Conservation (phyloP, 192 early-diverging fungal genomes). For the Backusella liffmaniae region DNA sequence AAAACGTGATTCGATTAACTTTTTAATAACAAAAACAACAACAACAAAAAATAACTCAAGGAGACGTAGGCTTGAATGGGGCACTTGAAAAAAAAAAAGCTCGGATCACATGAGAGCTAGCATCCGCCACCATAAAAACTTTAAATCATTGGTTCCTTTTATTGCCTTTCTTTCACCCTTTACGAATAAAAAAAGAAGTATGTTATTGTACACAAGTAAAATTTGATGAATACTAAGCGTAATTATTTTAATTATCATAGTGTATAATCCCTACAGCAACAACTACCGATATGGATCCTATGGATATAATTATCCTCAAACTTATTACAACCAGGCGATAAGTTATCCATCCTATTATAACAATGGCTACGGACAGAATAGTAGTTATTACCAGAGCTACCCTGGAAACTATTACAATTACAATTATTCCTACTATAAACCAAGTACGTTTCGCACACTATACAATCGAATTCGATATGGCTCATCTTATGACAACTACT, state of each 20-base stretch:
- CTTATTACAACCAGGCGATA: background rate
- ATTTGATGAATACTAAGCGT: background rate
- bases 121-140: background rate
- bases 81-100: background rate
- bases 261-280: background rate
- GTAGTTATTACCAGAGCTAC: background rate
- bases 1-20: too few relatives aligned
- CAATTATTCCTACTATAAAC: background rate
- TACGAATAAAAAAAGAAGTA: background rate
- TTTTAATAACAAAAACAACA: too few relatives aligned
- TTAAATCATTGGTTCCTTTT: background rate
- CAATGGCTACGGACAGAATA: background rate
- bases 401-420: background rate
- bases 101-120: background rate
- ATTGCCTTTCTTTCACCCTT: constrained; percentile 2
- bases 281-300: background rate
- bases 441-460: background rate
- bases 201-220: background rate
- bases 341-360: background rate
- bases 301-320: background rate
- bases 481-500: background rate
- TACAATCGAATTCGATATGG: constrained; percentile 3
- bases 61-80: background rate
- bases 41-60: background rate
- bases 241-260: background rate